Evolutionary conservation across 257 asterid genomes (phyloP).

Genomic region (Solanum sejunctum): DNA sequence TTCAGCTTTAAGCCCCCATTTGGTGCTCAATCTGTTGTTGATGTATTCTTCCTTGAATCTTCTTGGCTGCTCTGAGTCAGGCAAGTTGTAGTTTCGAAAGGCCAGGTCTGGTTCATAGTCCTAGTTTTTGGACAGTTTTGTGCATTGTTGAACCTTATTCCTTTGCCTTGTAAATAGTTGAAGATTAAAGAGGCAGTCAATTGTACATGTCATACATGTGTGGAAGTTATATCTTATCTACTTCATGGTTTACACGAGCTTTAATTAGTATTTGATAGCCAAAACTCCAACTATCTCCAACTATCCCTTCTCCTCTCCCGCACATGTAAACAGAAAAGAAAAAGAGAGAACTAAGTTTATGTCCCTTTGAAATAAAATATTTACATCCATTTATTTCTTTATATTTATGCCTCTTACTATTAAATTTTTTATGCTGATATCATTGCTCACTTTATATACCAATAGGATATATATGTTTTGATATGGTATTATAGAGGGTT

Average conservation of each 20-base stretch:
- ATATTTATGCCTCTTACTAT: too few relatives aligned
- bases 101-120: slow-evolving; percentile 6
- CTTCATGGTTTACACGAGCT: background rate
- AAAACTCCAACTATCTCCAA: background rate
- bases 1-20: background rate
- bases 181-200: background rate
- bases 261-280: background rate
- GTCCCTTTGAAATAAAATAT: too few relatives aligned
- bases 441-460: too few relatives aligned
- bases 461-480: too few relatives aligned
- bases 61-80: slow-evolving; percentile 1
- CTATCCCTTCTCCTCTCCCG: background rate
- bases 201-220: background rate
- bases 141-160: background rate
- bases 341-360: too few relatives aligned
- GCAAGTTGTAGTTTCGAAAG: background rate
- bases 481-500: too few relatives aligned
- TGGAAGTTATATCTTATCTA: background rate
- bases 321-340: background rate
- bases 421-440: too few relatives aligned
- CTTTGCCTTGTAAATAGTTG: background rate
- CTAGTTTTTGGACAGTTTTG: slow-evolving; percentile 2
- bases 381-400: too few relatives aligned
- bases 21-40: background rate
- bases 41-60: background rate